These are phyloP conservation scores for Bisporella sp. DNA, from an alignment of 2,329 filamentous ascomycete species.

Conservation along the genomic window DNA sequence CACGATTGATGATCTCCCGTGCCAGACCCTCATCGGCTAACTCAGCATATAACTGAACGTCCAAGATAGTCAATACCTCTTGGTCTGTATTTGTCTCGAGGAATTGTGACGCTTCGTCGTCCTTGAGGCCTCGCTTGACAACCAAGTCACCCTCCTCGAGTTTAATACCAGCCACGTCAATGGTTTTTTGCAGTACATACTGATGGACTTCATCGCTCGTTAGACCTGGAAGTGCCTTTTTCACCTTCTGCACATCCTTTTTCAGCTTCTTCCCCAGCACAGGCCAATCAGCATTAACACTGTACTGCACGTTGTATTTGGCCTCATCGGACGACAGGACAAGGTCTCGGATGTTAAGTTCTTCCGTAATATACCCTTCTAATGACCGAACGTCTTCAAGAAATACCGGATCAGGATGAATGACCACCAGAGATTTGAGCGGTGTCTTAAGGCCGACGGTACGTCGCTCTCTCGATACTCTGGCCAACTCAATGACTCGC, in stretches of 20 bases:
- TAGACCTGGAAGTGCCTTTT: slow-evolving; percentile 77
- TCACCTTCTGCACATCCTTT: slow-evolving; percentile 87
- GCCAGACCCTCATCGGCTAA: slow-evolving; percentile 83
- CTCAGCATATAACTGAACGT: slow-evolving; percentile 74
- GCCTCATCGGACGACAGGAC: slow-evolving; percentile 80
- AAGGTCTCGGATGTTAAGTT: slow-evolving; percentile 83
- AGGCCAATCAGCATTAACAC: slow-evolving; percentile 86
- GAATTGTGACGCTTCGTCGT: slow-evolving; percentile 62
- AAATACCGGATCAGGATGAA: slow-evolving; percentile 77
- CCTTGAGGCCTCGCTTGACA: slow-evolving; percentile 71
- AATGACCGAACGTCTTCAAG: slow-evolving; percentile 81
- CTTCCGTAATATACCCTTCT: slow-evolving; percentile 82
- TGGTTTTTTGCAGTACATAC: slow-evolving; percentile 67
- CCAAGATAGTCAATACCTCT: slow-evolving; percentile 87
- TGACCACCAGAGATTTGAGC: slow-evolving; percentile 80
- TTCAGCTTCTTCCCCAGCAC: slow-evolving; percentile 94
- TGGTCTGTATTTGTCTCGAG: slow-evolving; percentile 84
- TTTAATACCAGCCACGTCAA: slow-evolving; percentile 79
- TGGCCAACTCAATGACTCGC: slow-evolving; percentile 84
- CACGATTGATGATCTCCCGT: slow-evolving; percentile 85
- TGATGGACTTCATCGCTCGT: slow-evolving; percentile 73
- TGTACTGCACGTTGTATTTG: slow-evolving; percentile 89
- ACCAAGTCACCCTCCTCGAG: slow-evolving; percentile 77
- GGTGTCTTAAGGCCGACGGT: slow-evolving; percentile 86
- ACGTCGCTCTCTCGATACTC: slow-evolving; percentile 78